These are phyloP conservation scores for Pseudoturritis turrita DNA, from an alignment of 345 rosid species.

Conservation along the genomic window DNA sequence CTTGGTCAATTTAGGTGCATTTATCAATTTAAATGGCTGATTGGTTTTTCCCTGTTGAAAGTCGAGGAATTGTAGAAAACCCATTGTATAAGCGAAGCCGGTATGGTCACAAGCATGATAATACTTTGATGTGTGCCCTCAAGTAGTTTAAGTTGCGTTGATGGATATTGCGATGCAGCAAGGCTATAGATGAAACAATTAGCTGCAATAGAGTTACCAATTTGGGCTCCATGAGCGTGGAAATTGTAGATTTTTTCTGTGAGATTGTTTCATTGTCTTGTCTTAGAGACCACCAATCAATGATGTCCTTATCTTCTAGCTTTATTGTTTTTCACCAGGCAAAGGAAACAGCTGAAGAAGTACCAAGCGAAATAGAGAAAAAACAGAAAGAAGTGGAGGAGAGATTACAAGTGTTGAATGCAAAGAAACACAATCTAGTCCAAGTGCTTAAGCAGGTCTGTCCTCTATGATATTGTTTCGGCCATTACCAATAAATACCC, in stretches of 20 bases:
- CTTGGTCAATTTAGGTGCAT: conserved; percentile 14
- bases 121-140: not conserved
- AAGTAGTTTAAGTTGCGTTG: not conserved
- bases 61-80: not conserved
- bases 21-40: not conserved
- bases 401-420: conserved; percentile 61
- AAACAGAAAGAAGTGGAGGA: conserved; percentile 68
- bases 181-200: not conserved
- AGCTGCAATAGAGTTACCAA: not conserved
- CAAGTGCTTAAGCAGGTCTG: conserved; percentile 84
- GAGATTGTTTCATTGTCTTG: not conserved
- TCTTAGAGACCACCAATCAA: not conserved
- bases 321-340: conserved; percentile 20
- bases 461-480: not conserved
- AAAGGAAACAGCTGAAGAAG: conserved; percentile 31
- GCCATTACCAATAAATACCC: not conserved
- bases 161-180: not conserved
- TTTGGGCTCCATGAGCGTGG: not conserved
- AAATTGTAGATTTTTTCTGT: not conserved
- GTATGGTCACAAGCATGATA: not conserved
- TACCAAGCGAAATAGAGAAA: conserved; percentile 41
- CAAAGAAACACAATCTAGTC: conserved; percentile 85
- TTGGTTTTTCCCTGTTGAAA: too few species aligned
- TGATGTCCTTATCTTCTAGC: not conserved
- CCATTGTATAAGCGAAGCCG: not conserved